phyloP scores from a whole-genome alignment of 441 rosid species.

The Syzygium syzygioides region DNA sequence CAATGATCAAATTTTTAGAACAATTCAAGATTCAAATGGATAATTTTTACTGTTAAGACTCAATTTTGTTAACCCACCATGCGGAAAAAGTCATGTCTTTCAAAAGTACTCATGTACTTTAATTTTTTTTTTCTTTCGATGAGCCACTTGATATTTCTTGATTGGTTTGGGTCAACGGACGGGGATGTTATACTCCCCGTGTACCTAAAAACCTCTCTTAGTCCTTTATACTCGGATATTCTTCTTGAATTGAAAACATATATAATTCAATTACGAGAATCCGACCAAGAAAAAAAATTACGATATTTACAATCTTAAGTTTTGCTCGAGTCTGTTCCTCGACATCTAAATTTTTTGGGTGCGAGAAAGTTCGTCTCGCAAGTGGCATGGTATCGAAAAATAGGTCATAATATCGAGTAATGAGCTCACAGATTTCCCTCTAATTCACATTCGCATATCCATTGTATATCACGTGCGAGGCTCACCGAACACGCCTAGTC shows the following conservation, averaged over 20 bases:
- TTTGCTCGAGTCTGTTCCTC: background rate
- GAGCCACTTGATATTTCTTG: no score
- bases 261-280: background rate
- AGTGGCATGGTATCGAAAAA: background rate
- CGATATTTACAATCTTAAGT: background rate
- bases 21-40: no score
- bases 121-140: no score
- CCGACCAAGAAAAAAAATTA: no score
- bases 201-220: background rate
- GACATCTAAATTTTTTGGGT: background rate
- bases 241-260: background rate
- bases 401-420: background rate
- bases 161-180: no score
- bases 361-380: background rate
- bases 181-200: background rate
- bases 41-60: no score
- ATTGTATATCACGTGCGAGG: background rate
- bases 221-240: background rate
- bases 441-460: rapidly evolving
- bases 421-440: background rate
- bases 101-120: no score
- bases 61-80: no score
- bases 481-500: rapidly evolving
- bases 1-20: no score
- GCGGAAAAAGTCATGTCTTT: no score